Evolutionary conservation across 2,329 filamentous ascomycete genomes (phyloP), one percentile per base, ranked within the genome.

Genomic region (Tympanopsis confertula): DNA sequence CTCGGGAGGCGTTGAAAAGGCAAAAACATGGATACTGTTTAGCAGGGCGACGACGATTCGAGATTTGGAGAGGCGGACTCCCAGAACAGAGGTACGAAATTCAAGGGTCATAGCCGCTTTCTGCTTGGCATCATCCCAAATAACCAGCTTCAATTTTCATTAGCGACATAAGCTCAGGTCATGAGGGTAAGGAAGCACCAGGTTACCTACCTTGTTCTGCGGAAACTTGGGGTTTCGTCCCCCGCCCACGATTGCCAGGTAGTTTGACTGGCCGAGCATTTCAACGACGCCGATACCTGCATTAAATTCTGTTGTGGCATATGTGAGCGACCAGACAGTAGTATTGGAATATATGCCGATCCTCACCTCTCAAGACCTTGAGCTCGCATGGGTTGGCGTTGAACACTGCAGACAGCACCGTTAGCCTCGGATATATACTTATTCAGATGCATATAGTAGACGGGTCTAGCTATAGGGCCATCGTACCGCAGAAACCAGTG

Each of bases 91-190:
- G 15, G 85, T 87, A 41, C 85, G 74, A 43, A 88, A 81, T 40
- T 89, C 82, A 48, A 96, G 83, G 44, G 88, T 82, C 13, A 85
- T 69, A 5, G 81, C 77, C 5, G 67, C 59, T 45, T 80, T 82
- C 43, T 82, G 77, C 46, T 83, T 84, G 42, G 76, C 70, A 50
- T 94, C 86, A 56, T 98, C 88, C 88, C 88, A 96, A 49, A 96
- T 84, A 45, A 93, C 78, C 36, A 88, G 71, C 75, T 81, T 40
- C 18, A 47, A 20, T 5, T 12, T 2, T 35, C 19, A n/a, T n/a
- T 10, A 5, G 13, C 5, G 13, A 13, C 18, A 36, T 19, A 20
- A 35, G 37, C 13, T 41, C 20, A 30, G 36, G 15, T 5, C 35
- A 36, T 43, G 19, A 38, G 24, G 4, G 2, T 13, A 18, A 5